Conservation (phyloP, 148 eudicot species). For the Camellia granthamiana region DNA sequence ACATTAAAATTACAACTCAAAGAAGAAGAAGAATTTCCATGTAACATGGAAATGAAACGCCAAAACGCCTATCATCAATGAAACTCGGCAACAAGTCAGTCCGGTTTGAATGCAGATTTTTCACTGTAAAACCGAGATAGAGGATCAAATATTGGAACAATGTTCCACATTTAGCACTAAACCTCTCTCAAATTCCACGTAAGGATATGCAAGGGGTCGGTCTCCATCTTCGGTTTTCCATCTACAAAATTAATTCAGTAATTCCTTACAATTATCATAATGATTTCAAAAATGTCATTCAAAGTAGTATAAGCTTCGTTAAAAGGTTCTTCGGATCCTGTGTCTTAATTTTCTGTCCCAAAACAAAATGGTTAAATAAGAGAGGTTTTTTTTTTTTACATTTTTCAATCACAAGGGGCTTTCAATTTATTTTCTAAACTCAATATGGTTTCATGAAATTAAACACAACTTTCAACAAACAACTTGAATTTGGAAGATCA, state of each 20-base stretch:
- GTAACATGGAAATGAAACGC: background rate
- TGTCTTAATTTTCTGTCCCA: too few species aligned
- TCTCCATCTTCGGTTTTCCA: conserved; percentile 48
- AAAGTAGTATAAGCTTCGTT: too few species aligned
- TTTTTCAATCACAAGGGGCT: too few species aligned
- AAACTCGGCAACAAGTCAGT: background rate
- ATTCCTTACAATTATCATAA: background rate
- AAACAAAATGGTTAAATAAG: too few species aligned
- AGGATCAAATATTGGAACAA: conserved; percentile 17
- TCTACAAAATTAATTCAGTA: conserved; percentile 17
- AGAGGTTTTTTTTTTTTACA: too few species aligned
- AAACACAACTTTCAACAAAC: too few species aligned
- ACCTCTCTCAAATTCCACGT: conserved; percentile 47
- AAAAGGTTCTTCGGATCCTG: too few species aligned
- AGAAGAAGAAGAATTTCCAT: background rate
- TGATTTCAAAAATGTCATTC: background rate
- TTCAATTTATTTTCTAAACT: too few species aligned
- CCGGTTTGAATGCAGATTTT: background rate
- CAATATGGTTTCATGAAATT: too few species aligned
- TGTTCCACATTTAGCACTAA: conserved; percentile 32
- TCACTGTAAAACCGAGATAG: background rate
- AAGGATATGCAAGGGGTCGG: conserved; percentile 44
- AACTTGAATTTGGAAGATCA: too few species aligned
- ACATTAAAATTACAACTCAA: background rate
- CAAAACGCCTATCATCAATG: background rate